Conservation (phyloP, 2,329 filamentous ascomycete species). For the Fusarium robinianum region DNA sequence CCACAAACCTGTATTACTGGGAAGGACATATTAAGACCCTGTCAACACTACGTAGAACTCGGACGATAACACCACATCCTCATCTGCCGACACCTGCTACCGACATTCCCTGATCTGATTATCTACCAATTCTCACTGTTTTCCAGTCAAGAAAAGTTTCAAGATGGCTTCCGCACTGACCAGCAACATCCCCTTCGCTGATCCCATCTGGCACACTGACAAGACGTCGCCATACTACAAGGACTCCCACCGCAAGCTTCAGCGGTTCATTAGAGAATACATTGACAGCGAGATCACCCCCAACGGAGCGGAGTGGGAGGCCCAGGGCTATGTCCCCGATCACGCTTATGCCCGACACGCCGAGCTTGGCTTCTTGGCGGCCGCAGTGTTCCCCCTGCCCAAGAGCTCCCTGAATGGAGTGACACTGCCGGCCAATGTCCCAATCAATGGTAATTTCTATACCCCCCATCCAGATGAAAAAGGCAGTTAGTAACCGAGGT, state of each 20-base stretch:
- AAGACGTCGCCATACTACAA: constrained; percentile 1
- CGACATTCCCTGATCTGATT: no score
- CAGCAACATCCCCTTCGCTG: constrained; percentile 5
- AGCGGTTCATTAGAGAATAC: constrained; percentile 2
- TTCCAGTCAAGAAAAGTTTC: no score
- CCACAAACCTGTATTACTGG: background rate
- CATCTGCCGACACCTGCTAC: no score
- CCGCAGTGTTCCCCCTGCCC: constrained; percentile 3
- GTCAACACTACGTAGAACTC: background rate
- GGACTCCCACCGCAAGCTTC: constrained; percentile 1
- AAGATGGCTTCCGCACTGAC: constrained; percentile 1
- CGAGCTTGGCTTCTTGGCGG: constrained; percentile 4
- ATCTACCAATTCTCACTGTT: no score
- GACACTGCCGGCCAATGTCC: constrained; percentile 2
- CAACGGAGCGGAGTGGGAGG: constrained; percentile 4
- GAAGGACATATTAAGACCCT: constrained; percentile 1
- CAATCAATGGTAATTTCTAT: background rate
- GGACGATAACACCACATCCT: background rate
- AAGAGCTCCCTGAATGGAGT: constrained; percentile 2
- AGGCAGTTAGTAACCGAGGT: no score
- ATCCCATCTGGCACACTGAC: constrained; percentile 3
- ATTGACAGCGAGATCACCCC: constrained; percentile 2
- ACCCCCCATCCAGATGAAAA: no score
- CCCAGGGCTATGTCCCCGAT: constrained; percentile 1
- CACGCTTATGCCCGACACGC: constrained; percentile 4